Percentiles rank a stretch among this genome's conserved stretches.
Evolutionary conservation across 2,329 filamentous ascomycete genomes (phyloP).

Genomic region (Ophiostoma sp.): DNA sequence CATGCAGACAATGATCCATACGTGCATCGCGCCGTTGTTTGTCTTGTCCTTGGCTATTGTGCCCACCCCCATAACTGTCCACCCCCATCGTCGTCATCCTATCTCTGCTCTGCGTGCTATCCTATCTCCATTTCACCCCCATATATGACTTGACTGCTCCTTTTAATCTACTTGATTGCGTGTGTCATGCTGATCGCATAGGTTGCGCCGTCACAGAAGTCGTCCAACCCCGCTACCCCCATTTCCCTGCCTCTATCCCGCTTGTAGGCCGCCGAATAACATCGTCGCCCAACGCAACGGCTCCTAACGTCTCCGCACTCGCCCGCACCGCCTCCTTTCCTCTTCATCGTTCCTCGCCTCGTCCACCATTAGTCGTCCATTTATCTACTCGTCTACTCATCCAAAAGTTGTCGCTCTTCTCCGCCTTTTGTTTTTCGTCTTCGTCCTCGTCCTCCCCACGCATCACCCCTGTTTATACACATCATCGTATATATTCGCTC

Average conservation of each 20-base stretch:
- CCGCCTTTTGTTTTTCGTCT: constrained; percentile 4
- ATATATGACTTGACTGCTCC: constrained; percentile 10
- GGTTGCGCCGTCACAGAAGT: constrained; percentile 13
- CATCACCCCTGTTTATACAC: background rate
- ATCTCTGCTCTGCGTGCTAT: background rate
- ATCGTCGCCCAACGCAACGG: constrained; percentile 4
- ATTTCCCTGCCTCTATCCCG: constrained; percentile 7
- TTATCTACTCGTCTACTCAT: constrained; percentile 2
- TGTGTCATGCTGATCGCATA: constrained; percentile 11
- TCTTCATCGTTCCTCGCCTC: background rate
- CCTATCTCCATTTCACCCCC: background rate
- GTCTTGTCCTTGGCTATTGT: background rate
- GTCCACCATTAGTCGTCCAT: background rate
- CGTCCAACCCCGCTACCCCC: constrained; percentile 8
- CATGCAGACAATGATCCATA: background rate
- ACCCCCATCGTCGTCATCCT: background rate
- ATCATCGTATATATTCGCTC: constrained; percentile 5
- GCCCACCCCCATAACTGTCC: background rate
- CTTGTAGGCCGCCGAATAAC: background rate
- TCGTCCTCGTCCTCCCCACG: background rate
- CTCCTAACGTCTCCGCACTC: constrained; percentile 1
- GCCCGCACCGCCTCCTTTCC: background rate
- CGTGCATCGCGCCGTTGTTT: background rate
- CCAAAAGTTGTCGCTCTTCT: background rate
- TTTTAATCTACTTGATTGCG: background rate